phyloP scores from a whole-genome alignment of 2,329 filamentous ascomycete genomes.

The Fusarium mundagurra region DNA sequence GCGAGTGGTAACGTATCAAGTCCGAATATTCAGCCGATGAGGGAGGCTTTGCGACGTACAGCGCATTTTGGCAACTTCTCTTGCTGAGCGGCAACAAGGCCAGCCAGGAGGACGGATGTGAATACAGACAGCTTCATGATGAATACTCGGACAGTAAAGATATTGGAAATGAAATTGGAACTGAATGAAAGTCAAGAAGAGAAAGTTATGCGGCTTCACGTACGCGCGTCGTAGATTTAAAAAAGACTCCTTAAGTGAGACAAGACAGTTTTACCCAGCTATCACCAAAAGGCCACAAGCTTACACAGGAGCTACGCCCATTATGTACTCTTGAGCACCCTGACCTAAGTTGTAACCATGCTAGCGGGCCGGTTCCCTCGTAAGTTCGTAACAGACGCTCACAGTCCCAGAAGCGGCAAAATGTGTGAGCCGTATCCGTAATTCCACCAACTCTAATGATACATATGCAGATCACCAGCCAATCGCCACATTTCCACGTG shows the following conservation, averaged over 20 bases:
- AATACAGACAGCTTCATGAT: constrained; percentile 51
- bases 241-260: constrained; percentile 12
- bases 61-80: constrained; percentile 51
- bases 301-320: neutral
- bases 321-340: neutral
- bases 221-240: constrained; percentile 10
- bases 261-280: neutral
- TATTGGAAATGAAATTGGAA: neutral
- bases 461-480: constrained; percentile 13
- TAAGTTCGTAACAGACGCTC: constrained; percentile 1
- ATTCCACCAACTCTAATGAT: constrained; percentile 8
- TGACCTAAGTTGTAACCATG: neutral
- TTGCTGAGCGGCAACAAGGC: constrained; percentile 49
- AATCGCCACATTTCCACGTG: constrained; percentile 20
- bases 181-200: neutral
- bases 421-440: constrained; percentile 1
- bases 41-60: constrained; percentile 44
- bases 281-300: neutral
- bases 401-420: neutral
- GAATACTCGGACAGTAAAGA: neutral
- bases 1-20: neutral
- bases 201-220: neutral
- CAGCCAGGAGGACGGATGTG: constrained; percentile 44
- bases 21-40: neutral
- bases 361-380: constrained; percentile 1